Base-by-base conservation (phyloP, 257 asterid species). In the Gentiana dahurica region DNA sequence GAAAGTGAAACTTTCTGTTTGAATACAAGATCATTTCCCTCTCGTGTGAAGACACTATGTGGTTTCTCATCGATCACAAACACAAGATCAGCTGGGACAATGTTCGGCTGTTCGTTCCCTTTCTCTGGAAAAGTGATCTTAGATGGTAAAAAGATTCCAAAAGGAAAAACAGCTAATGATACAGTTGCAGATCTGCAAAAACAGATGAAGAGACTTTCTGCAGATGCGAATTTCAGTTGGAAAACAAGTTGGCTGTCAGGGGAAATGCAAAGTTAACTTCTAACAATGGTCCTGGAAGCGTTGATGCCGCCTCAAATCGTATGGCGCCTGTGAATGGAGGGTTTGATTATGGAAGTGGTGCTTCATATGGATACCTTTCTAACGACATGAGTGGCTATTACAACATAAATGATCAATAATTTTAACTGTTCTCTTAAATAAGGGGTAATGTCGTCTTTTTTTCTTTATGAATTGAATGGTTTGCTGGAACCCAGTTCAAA, bases 121-220 rank as follows among this genome's bases (percentile, higher is more conserved):
- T 84, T 89, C 59, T 86, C 97, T 0, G 90, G 93, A 78, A 89
- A 89, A n/a, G 97, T 89, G 65, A 89, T 89, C 75, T 89, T 89
- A 59, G 79, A 84, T 54, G 88, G 87, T 49, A 92, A 92, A 75
- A 89, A 89, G 66, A 69, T 72, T 32, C 86, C 91, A 10, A 92
- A 86, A 66, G 95, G 97, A n/a, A 92, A 85, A 61, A 43, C 77
- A 60, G 65, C 67, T 59, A 79, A 77, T 49, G 93, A 77, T 44
- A 74, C 93, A 34, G 87, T 92, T 53, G 85, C 94, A 59, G 99
- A 80, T 74, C 71, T 88, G 79, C 99, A 92, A 63, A 88, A 83
- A 82, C 93, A 80, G 65, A 88, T 92, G 95, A 87, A 81, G 12
- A 78, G 80, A 68, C 85, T 92, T 53, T 71, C 75, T 13, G 96